Percentiles rank a stretch among this genome's conserved stretches.
Evolutionary conservation across 208 protist genomes (phyloP).

Genomic region (Tritrichomonas foetus): DNA sequence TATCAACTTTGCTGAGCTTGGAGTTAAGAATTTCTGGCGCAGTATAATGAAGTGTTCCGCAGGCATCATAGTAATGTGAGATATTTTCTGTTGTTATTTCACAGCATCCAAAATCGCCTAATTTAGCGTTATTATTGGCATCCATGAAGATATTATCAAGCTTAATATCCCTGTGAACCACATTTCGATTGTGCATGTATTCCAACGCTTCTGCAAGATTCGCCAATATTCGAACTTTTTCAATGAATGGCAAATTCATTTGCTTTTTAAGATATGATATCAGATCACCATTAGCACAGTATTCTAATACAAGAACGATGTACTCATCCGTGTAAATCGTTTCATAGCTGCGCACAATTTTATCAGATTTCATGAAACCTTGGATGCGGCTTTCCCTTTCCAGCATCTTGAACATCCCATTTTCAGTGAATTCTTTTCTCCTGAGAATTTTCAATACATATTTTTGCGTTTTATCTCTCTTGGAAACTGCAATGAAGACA

Average conservation of each 20-base stretch:
- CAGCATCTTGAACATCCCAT: no score
- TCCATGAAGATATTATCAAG: not conserved
- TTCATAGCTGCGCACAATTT: no score
- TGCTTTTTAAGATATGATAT: not conserved
- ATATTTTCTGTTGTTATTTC: not conserved
- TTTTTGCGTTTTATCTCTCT: no score
- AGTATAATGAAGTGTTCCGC: slow-evolving; percentile 18
- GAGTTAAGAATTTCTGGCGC: not conserved
- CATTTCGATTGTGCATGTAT: not conserved
- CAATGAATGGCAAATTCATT: not conserved
- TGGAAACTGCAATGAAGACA: no score
- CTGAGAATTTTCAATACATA: no score
- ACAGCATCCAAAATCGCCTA: not conserved
- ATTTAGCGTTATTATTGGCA: not conserved
- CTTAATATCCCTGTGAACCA: slow-evolving; percentile 5
- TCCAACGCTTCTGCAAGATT: not conserved
- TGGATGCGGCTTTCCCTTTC: no score
- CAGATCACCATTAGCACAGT: not conserved
- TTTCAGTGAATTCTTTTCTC: no score
- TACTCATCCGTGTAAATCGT: no score
- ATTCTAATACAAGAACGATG: not conserved
- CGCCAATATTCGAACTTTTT: not conserved
- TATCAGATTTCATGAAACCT: no score
- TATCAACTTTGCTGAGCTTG: not conserved
- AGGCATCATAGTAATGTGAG: not conserved